phyloP scores from a whole-genome alignment of 2,329 filamentous ascomycete genomes.

The Fusarium pseudocircinatum region DNA sequence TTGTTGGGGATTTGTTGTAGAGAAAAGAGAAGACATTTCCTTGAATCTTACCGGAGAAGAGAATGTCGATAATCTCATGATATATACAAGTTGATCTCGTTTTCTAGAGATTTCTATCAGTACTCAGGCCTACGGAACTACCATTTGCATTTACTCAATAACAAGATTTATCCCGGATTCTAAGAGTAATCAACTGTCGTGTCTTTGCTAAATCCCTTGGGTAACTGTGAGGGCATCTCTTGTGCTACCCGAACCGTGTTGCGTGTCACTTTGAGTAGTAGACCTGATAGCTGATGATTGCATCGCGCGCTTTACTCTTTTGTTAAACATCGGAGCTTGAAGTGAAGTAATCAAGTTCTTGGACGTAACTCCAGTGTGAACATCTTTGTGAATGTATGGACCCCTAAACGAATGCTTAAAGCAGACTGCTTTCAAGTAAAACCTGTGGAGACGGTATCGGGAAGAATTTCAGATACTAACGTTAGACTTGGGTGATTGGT shows the following conservation, averaged over 20 bases:
- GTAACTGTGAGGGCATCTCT: background rate
- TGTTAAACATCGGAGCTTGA: background rate
- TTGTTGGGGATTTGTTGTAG: too few species aligned
- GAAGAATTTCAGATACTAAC: background rate
- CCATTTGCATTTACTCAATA: background rate
- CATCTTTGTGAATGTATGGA: rapidly evolving
- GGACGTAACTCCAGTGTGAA: rapidly evolving
- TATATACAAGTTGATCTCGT: background rate
- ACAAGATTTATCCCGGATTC: background rate
- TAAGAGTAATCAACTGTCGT: background rate
- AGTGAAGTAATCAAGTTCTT: background rate
- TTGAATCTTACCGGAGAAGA: background rate
- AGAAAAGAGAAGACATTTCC: rapidly evolving
- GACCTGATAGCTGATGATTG: rapidly evolving
- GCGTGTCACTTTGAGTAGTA: background rate
- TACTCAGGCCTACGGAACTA: rapidly evolving
- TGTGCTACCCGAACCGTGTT: background rate
- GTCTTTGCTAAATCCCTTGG: background rate
- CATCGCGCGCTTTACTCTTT: background rate
- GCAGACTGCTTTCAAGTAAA: background rate
- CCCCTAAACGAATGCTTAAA: rapidly evolving
- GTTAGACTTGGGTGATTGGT: background rate
- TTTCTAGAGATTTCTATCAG: too few species aligned
- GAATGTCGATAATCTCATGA: background rate
- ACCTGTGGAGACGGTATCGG: too few species aligned